These are phyloP conservation scores for Tetradesmus lagerheimii DNA, from an alignment of 139 green algal genomes.

Conservation along the genomic window DNA sequence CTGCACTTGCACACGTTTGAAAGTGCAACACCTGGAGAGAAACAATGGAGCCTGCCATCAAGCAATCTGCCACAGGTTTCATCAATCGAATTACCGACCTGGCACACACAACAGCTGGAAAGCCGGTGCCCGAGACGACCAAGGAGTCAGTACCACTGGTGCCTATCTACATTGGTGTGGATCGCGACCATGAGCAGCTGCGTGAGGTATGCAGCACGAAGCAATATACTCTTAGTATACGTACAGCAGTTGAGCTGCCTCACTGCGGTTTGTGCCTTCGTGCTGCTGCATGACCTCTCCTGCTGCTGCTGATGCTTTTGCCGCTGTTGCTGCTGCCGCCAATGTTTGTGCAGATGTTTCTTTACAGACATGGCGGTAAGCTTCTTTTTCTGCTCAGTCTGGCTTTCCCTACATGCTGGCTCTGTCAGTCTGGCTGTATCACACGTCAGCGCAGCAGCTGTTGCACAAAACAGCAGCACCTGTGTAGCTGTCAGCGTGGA, in stretches of 20 bases:
- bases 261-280: not conserved
- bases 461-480: too few relatives aligned
- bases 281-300: not conserved
- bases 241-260: not conserved
- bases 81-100: not conserved
- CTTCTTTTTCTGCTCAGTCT: not conserved
- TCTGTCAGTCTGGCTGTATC: too few relatives aligned
- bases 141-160: conserved; percentile 43
- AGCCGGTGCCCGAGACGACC: not conserved
- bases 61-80: conserved; percentile 2
- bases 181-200: conserved; percentile 22
- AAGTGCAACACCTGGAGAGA: not conserved
- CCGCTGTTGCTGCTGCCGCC: not conserved
- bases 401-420: too few relatives aligned
- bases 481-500: too few relatives aligned
- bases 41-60: not conserved
- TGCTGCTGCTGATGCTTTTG: not conserved
- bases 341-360: conserved; percentile 24
- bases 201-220: not conserved
- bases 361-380: conserved; percentile 23
- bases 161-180: conserved; percentile 38
- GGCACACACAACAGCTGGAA: conserved; percentile 3
- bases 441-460: too few relatives aligned
- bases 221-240: too few relatives aligned
- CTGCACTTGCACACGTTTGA: not conserved